phyloP scores from a whole-genome alignment of 352 stramenopile genomes.

The Phytophthora fragariae region DNA sequence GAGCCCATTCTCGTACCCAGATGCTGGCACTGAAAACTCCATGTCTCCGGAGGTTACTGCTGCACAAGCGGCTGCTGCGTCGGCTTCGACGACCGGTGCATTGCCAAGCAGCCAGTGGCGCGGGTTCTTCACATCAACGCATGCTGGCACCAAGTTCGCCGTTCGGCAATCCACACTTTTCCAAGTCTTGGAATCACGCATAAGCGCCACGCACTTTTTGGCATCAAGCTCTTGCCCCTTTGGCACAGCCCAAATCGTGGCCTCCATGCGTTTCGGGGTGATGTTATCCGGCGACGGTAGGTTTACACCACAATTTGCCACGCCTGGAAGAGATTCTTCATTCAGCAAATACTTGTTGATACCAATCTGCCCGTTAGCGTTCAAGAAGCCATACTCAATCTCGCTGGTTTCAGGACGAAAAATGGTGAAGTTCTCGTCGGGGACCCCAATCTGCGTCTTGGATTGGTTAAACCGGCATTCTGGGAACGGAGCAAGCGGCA shows the following conservation, averaged over 20 bases:
- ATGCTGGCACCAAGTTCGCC: conserved; percentile 50
- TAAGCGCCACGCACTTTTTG: conserved; percentile 62
- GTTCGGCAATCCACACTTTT: conserved; percentile 65
- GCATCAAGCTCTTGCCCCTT: conserved; percentile 41
- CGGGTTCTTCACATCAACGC: conserved; percentile 40
- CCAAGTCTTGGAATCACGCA: conserved; percentile 50
- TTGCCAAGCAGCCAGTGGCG: conserved; percentile 49
- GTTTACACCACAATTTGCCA: conserved; percentile 80
- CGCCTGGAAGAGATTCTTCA: conserved; percentile 65
- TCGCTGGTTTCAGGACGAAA: conserved; percentile 87
- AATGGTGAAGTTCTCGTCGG: conserved; percentile 61
- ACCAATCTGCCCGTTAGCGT: conserved; percentile 77
- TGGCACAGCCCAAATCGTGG: conserved; percentile 67
- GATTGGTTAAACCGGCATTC: conserved; percentile 62
- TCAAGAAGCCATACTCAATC: conserved; percentile 86
- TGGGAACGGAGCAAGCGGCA: conserved; percentile 72
- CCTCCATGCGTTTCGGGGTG: conserved; percentile 84
- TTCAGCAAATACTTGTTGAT: conserved; percentile 74
- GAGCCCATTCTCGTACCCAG: conserved; percentile 65
- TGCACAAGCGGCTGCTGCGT: conserved; percentile 39
- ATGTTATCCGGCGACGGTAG: conserved; percentile 86
- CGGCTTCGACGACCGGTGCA: conserved; percentile 40
- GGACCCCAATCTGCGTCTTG: conserved; percentile 45
- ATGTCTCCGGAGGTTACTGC: conserved; percentile 15
- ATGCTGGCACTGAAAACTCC: conserved; percentile 54